Evolutionary conservation across 306 rosid genomes (phyloP).

Genomic region (Ziziphus jujuba): DNA sequence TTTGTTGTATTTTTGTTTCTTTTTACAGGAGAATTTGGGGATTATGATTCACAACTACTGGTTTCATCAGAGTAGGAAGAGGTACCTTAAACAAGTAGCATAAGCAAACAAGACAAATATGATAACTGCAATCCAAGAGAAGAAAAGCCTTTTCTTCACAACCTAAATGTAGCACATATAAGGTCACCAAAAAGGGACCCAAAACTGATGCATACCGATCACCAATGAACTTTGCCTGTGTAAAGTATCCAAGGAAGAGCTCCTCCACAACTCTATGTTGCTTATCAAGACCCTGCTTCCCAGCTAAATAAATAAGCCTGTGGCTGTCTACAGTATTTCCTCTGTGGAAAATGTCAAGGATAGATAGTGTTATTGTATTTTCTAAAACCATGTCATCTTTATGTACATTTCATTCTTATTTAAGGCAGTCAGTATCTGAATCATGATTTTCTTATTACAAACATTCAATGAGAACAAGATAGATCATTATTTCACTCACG

Average conservation of each 20-base stretch:
- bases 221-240: slow-evolving; percentile 81
- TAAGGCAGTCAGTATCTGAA: background rate
- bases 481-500: slow-evolving; percentile 55
- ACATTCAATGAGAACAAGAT: background rate
- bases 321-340: slow-evolving; percentile 93
- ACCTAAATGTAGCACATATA: background rate
- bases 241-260: slow-evolving; percentile 75
- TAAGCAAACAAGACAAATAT: too few relatives aligned
- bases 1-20: too few relatives aligned
- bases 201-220: slow-evolving; percentile 45
- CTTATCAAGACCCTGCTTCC: slow-evolving; percentile 66
- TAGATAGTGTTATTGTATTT: slow-evolving; percentile 18
- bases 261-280: slow-evolving; percentile 85
- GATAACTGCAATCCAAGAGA: too few relatives aligned
- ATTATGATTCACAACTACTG: too few relatives aligned
- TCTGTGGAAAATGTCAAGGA: slow-evolving; percentile 44
- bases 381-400: slow-evolving; percentile 2
- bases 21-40: too few relatives aligned
- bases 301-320: slow-evolving; percentile 75
- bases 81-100: too few relatives aligned
- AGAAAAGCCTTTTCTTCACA: background rate
- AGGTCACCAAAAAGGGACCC: background rate
- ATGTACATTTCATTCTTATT: background rate
- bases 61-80: too few relatives aligned
- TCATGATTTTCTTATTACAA: background rate